phyloP scores from a whole-genome alignment of 495 filamentous ascomycete genomes.

The Parathielavia appendiculata region DNA sequence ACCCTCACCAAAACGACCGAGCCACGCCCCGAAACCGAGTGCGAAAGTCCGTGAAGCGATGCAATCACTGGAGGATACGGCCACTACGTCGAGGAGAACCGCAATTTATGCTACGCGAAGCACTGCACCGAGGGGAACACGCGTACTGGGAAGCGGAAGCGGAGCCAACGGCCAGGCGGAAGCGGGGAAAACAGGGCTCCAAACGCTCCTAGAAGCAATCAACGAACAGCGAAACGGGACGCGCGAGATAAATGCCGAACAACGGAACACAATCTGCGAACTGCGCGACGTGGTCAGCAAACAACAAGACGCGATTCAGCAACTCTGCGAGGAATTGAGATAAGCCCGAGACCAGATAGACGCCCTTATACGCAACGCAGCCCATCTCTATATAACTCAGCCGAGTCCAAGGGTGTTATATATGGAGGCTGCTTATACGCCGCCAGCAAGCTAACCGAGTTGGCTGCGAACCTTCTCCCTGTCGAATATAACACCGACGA shows the following conservation, averaged over 20 bases:
- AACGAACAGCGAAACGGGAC: no score
- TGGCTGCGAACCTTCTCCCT: conserved; percentile 6
- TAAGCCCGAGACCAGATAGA: no score
- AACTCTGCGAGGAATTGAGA: conserved; percentile 4
- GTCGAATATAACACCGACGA: not conserved
- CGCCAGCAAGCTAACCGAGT: conserved; percentile 9
- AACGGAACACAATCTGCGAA: no score
- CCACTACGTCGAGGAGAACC: not conserved
- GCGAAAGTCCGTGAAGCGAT: not conserved
- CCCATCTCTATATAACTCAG: not conserved
- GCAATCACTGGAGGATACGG: no score
- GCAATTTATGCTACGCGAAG: not conserved
- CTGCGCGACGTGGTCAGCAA: no score
- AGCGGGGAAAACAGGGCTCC: not conserved
- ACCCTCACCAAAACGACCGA: not conserved
- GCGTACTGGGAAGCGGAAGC: not conserved
- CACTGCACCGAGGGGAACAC: not conserved
- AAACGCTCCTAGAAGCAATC: not conserved
- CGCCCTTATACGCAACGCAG: no score
- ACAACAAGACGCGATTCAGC: no score
- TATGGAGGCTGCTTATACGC: conserved; percentile 4
- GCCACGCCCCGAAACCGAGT: not conserved
- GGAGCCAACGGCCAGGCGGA: not conserved
- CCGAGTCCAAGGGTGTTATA: conserved; percentile 11
- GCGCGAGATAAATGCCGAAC: no score